A percentile compares a stretch with the other conserved stretches of the same genome.
phyloP scores from a whole-genome alignment of 2,329 filamentous ascomycete genomes.

The Dothideomycetes sp. region DNA sequence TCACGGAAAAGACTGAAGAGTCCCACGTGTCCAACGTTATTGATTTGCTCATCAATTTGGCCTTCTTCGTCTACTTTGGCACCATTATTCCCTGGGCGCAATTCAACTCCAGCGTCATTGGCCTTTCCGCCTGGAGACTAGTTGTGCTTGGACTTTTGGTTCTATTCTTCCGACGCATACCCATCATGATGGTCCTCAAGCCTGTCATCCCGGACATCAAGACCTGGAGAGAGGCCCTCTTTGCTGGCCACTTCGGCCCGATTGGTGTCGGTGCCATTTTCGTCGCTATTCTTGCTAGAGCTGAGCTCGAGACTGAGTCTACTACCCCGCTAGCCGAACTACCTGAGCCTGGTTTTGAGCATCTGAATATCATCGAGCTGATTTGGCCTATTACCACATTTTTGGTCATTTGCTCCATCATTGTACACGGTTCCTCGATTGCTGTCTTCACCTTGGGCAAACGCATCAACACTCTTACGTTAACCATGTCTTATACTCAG shows the following conservation, averaged over 20 bases:
- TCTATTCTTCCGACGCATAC: constrained; percentile 89
- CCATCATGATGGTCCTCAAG: constrained; percentile 84
- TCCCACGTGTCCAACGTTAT: constrained; percentile 99
- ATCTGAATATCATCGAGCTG: constrained; percentile 64
- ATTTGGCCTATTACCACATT: constrained; percentile 97
- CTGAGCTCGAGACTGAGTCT: constrained; percentile 69
- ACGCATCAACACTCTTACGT: constrained; percentile 88
- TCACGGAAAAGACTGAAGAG: constrained; percentile 94
- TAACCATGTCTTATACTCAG: constrained; percentile 93
- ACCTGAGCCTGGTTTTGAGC: constrained; percentile 46
- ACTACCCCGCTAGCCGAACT: constrained; percentile 62
- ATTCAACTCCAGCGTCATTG: constrained; percentile 64
- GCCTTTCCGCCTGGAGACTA: constrained; percentile 75
- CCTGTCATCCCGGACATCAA: constrained; percentile 93
- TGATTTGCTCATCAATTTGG: constrained; percentile 88
- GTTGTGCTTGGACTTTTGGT: constrained; percentile 92
- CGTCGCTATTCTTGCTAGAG: constrained; percentile 80
- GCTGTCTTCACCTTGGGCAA: constrained; percentile 97
- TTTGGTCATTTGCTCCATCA: constrained; percentile 83
- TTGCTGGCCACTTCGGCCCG: constrained; percentile 93
- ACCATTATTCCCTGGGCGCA: constrained; percentile 94
- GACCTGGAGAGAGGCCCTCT: constrained; percentile 93
- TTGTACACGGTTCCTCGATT: constrained; percentile 95
- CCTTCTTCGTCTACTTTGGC: constrained; percentile 96
- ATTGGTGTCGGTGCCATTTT: constrained; percentile 97